Evolutionary conservation across 805 yeast genomes (phyloP).

Genomic region (Komagataella pastoris): DNA sequence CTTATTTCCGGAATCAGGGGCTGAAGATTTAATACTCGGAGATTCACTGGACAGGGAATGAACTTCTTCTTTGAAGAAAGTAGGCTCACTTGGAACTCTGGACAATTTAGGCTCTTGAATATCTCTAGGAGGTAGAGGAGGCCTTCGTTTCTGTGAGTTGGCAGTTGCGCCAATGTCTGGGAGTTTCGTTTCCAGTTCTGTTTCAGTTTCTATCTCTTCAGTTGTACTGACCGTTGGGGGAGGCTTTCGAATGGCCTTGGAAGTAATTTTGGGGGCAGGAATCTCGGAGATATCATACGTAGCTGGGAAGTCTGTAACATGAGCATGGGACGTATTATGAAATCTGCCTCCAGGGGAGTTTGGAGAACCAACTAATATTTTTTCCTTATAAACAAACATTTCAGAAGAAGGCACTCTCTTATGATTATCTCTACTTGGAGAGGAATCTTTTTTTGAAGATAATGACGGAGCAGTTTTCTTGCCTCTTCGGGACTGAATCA

Average conservation of each 20-base stretch:
- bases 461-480: conserved; percentile 3
- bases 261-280: background rate
- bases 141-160: background rate
- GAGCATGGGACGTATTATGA: background rate
- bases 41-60: background rate
- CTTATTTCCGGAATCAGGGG: background rate
- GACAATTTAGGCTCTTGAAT: background rate
- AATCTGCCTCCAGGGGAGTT: background rate
- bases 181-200: background rate
- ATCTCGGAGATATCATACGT: background rate
- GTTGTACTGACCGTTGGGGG: background rate
- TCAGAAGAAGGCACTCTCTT: background rate
- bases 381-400: background rate
- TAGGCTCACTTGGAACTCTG: background rate
- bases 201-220: background rate
- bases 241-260: background rate
- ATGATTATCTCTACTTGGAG: background rate
- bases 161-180: background rate
- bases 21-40: background rate
- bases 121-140: background rate
- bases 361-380: background rate
- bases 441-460: conserved; percentile 3
- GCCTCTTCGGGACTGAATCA: conserved; percentile 45
- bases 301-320: background rate
- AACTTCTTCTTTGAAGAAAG: background rate